A percentile compares a stretch with the other conserved stretches of the same genome.
These are phyloP conservation scores for Pseudonitzschia delicatissima DNA, from an alignment of 108 stramenopile genomes.

Conservation along the genomic window DNA sequence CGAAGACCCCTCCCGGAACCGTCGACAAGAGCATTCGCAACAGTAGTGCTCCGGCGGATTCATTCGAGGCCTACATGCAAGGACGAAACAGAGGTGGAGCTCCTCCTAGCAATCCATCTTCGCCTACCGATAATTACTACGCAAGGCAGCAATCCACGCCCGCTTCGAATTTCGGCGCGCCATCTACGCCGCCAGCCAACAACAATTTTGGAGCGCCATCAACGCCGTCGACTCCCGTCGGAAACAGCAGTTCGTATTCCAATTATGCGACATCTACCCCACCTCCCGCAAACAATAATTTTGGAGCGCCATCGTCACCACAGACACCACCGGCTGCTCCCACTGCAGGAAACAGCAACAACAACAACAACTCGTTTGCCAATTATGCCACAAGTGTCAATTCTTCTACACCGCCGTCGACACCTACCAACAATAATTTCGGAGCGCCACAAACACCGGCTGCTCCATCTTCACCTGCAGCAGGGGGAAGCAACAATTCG, in stretches of 20 bases:
- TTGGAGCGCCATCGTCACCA: slow-evolving; percentile 1
- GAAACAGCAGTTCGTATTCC: background rate
- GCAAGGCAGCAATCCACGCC: background rate
- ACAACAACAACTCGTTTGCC: background rate
- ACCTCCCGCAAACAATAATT: background rate
- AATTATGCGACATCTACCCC: background rate
- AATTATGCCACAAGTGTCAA: background rate
- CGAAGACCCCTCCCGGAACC: background rate
- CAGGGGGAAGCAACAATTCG: background rate
- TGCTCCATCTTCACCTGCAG: too few species aligned
- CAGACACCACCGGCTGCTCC: background rate
- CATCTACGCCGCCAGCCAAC: background rate
- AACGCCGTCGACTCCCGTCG: background rate
- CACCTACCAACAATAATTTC: slow-evolving; percentile 1
- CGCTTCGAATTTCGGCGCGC: background rate
- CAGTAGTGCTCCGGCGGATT: background rate
- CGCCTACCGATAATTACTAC: background rate
- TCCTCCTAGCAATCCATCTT: background rate
- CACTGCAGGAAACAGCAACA: background rate
- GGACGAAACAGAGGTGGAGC: slow-evolving; percentile 7
- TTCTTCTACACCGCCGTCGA: background rate
- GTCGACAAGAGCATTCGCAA: slow-evolving; percentile 1
- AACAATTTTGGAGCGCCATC: slow-evolving; percentile 10
- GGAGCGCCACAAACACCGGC: background rate
- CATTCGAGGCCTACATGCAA: slow-evolving; percentile 13